These are phyloP conservation scores for Moricandia arvensis DNA, from an alignment of 345 rosid species.

Conservation along the genomic window DNA sequence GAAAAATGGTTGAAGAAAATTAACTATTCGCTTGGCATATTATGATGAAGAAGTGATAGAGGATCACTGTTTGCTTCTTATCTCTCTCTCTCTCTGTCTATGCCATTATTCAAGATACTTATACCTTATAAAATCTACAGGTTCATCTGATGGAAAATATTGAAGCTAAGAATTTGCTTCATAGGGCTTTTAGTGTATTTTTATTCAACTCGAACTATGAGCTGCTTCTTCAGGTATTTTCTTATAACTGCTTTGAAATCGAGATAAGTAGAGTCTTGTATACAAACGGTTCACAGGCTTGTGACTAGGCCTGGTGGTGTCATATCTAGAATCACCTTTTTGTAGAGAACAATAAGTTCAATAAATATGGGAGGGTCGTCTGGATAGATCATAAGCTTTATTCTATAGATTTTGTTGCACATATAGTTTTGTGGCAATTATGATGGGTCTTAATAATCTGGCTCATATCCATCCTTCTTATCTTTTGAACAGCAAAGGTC, in stretches of 20 bases:
- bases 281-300: background rate
- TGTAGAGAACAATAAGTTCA: background rate
- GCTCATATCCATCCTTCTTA: background rate
- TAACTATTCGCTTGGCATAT: background rate
- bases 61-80: background rate
- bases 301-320: background rate
- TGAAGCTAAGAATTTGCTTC: slow-evolving; percentile 68
- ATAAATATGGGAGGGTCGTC: background rate
- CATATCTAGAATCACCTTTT: background rate
- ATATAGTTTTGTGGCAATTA: background rate
- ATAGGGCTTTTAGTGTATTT: slow-evolving; percentile 97
- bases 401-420: background rate
- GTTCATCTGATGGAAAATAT: slow-evolving; percentile 97
- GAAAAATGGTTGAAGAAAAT: slow-evolving; percentile 1
- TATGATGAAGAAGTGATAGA: background rate
- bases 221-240: slow-evolving; percentile 88
- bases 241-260: slow-evolving; percentile 1
- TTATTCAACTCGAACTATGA: slow-evolving; percentile 91
- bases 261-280: background rate
- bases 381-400: slow-evolving; percentile 1
- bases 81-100: background rate
- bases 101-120: background rate
- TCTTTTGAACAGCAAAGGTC: slow-evolving; percentile 80
- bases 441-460: background rate
- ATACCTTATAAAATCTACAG: slow-evolving; percentile 44